Percentiles rank a stretch among this genome's conserved stretches.
phyloP scores from a whole-genome alignment of 805 yeast species.

The Barnettozyma populi region DNA sequence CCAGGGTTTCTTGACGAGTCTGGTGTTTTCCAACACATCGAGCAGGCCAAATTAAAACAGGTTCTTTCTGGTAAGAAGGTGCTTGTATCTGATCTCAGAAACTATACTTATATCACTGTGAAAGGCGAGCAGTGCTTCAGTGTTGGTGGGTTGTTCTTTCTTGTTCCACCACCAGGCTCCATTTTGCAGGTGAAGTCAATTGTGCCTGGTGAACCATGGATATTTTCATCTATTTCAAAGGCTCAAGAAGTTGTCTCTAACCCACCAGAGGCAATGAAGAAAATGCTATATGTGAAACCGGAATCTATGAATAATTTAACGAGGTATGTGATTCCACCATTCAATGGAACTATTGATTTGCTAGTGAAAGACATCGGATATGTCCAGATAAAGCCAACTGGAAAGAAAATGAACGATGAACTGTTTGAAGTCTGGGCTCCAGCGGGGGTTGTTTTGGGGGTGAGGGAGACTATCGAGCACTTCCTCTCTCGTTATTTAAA shows the following conservation, averaged over 20 bases:
- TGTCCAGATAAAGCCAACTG: slow-evolving; percentile 55
- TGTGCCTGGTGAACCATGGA: slow-evolving; percentile 31
- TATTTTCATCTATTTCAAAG: slow-evolving; percentile 28
- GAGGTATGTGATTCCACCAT: slow-evolving; percentile 62
- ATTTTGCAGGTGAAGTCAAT: slow-evolving; percentile 44
- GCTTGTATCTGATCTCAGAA: slow-evolving; percentile 26
- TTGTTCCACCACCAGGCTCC: slow-evolving; percentile 47
- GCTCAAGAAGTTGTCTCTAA: slow-evolving; percentile 27
- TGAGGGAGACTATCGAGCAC: slow-evolving; percentile 47
- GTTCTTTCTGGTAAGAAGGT: slow-evolving; percentile 30
- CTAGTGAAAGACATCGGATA: slow-evolving; percentile 64
- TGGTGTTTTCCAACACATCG: slow-evolving; percentile 25
- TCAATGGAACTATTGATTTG: slow-evolving; percentile 59
- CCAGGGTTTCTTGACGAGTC: slow-evolving; percentile 33
- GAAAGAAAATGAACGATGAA: slow-evolving; percentile 31
- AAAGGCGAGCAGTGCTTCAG: slow-evolving; percentile 42
- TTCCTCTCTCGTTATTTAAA: slow-evolving; percentile 29
- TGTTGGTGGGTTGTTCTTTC: slow-evolving; percentile 56
- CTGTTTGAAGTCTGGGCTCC: slow-evolving; percentile 51
- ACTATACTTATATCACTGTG: slow-evolving; percentile 29
- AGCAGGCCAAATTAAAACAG: slow-evolving; percentile 25
- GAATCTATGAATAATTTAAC: slow-evolving; percentile 29
- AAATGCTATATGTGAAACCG: slow-evolving; percentile 25
- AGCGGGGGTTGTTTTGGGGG: slow-evolving; percentile 44
- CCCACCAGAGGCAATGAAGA: slow-evolving; percentile 25